Evolutionary conservation across 2,329 filamentous ascomycete genomes (phyloP), one percentile per base, ranked within the genome.

Genomic region (Allantophomopsis lycopodina): DNA sequence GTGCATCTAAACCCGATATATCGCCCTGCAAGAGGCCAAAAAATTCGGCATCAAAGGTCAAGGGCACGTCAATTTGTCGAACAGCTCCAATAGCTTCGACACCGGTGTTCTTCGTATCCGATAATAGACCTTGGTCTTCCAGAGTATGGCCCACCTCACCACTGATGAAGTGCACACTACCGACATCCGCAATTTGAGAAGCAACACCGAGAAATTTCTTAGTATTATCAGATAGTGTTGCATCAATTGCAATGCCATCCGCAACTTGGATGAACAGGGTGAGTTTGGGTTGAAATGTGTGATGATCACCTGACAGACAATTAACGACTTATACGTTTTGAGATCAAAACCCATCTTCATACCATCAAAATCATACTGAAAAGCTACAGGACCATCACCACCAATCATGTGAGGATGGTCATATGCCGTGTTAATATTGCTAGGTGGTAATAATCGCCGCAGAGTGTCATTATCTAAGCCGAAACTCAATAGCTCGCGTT

Each of bases 1-100:
- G 63, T 0, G 64, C 63, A 46, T 84, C 82, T 3, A 94, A 64
- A 35, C 73, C 71, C 16, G 69, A 70, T 13, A 93, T 70, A 53
- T 89, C 83, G 34, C 66, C 71, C 50, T 83, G 76, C 7, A 94
- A 69, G 32, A 82, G 73, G 20, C 75, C 69, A 57, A 94, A 93
- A 58, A 94, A 94, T 53, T 87, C 75, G 15, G 71, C 69, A 51
- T 91, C 85, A 17, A 84, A 84, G 2, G 75, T 74, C 2, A 94
- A 63, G 14, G 84, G 81, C 6, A 94, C 72, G 54, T 88, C 79
- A n/a, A 93, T 65, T 42, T 58, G 60, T 17, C 62, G 58, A 47
- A 65, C 47, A n/a, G 13, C 32, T 15, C 23, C 23, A 12, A 8
- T 28, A 28, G 23, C 23, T 28, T 28, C 23, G 8, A 12, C 23